A percentile compares a stretch with the other conserved stretches of the same genome.
These are phyloP conservation scores for Cyberlindnera xylosilytica DNA, from an alignment of 805 yeast species.

Conservation along the genomic window DNA sequence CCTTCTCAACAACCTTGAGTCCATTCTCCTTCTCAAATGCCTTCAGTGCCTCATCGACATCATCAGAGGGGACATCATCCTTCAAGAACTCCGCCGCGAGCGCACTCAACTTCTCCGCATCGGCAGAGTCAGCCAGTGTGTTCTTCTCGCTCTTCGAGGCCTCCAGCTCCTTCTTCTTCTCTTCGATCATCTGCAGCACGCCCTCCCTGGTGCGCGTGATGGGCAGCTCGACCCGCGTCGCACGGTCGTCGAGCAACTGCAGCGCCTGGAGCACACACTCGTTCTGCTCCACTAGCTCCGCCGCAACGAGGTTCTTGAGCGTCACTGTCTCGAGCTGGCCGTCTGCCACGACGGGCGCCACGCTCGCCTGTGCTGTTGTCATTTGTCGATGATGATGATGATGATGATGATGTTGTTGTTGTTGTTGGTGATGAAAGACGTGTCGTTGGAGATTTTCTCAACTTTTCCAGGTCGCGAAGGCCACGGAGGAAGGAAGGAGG, in stretches of 20 bases:
- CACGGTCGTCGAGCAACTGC: slow-evolving; percentile 21
- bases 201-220: slow-evolving; percentile 10
- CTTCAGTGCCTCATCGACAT: slow-evolving; percentile 13
- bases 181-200: slow-evolving; percentile 8
- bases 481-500: no score
- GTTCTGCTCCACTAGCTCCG: slow-evolving; percentile 25
- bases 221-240: slow-evolving; percentile 5
- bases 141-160: slow-evolving; percentile 5
- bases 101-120: slow-evolving; percentile 10
- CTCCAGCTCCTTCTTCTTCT: slow-evolving; percentile 8
- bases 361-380: slow-evolving; percentile 23
- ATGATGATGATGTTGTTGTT: background rate
- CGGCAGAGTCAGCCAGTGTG: background rate
- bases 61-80: slow-evolving; percentile 14
- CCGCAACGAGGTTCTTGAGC: slow-evolving; percentile 26
- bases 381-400: no score
- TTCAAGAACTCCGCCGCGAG: slow-evolving; percentile 21
- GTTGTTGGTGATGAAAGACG: background rate
- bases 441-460: no score
- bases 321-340: slow-evolving; percentile 24
- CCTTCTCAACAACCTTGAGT: slow-evolving; percentile 12
- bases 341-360: slow-evolving; percentile 16
- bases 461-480: no score
- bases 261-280: slow-evolving; percentile 23
- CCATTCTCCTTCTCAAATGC: slow-evolving; percentile 19